A percentile compares a stretch with the other conserved stretches of the same genome.
Evolutionary conservation across 805 yeast genomes (phyloP).

Genomic region (Hanseniaspora singularis): DNA sequence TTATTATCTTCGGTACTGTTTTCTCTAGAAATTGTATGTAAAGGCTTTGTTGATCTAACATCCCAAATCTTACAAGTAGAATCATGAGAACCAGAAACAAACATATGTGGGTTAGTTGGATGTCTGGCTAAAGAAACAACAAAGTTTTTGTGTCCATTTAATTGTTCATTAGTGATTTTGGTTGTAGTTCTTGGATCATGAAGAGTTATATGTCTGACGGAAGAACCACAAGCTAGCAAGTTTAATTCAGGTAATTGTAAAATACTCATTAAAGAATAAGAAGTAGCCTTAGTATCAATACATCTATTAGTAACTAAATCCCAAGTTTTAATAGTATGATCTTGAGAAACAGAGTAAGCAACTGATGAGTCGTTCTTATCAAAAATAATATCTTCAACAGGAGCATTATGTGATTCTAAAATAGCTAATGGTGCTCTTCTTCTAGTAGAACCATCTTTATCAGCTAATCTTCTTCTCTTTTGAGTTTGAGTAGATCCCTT

Average conservation of each 20-base stretch:
- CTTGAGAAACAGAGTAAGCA: conserved; percentile 89
- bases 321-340: conserved; percentile 93
- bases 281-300: conserved; percentile 79
- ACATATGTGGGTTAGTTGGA: conserved; percentile 69
- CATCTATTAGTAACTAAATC: conserved; percentile 77
- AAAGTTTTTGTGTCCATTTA: conserved; percentile 83
- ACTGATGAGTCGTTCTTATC: conserved; percentile 65
- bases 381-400: conserved; percentile 76
- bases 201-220: conserved; percentile 91
- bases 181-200: conserved; percentile 78
- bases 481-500: conserved; percentile 66
- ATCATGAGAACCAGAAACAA: conserved; percentile 89
- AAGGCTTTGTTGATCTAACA: conserved; percentile 66
- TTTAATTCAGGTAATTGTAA: conserved; percentile 54
- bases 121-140: conserved; percentile 66
- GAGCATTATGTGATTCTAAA: conserved; percentile 69
- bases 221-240: conserved; percentile 82
- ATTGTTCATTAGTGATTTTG: conserved; percentile 55
- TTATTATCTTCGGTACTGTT: conserved; percentile 41
- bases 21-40: conserved; percentile 75
- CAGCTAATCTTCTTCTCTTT: conserved; percentile 74
- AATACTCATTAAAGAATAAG: conserved; percentile 69
- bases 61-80: conserved; percentile 96
- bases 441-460: conserved; percentile 61
- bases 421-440: conserved; percentile 73